Evolutionary conservation across 495 filamentous ascomycete species (phyloP).

Genomic region (Penicillium steckii): DNA sequence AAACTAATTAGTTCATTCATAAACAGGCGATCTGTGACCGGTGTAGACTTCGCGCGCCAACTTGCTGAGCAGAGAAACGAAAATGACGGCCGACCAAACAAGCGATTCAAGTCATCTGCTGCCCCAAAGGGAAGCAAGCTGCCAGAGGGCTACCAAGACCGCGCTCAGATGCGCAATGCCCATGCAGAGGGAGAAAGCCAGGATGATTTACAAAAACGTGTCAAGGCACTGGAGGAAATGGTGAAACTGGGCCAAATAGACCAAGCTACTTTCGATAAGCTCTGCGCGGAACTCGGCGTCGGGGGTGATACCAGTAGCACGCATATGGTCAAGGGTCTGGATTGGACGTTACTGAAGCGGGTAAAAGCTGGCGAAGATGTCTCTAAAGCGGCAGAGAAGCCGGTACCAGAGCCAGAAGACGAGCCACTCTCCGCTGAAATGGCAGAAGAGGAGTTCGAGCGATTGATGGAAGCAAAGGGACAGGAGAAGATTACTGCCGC

Average conservation of each 20-base stretch:
- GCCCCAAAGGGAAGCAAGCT: constrained; percentile 83
- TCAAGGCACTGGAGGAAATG: constrained; percentile 79
- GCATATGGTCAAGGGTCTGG: constrained; percentile 88
- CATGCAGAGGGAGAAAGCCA: constrained; percentile 34
- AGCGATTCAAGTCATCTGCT: constrained; percentile 73
- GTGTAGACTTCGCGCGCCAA: constrained; percentile 79
- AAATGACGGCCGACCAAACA: constrained; percentile 44
- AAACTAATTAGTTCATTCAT: neutral
- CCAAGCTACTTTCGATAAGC: constrained; percentile 65
- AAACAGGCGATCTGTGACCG: constrained; percentile 64
- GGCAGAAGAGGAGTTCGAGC: constrained; percentile 77
- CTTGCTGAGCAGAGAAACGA: constrained; percentile 71
- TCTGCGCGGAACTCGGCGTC: constrained; percentile 68
- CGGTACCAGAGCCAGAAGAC: constrained; percentile 7
- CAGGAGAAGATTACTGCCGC: constrained; percentile 48
- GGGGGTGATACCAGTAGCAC: constrained; percentile 78
- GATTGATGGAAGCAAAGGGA: constrained; percentile 61
- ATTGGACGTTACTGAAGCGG: constrained; percentile 75
- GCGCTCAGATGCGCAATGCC: constrained; percentile 53
- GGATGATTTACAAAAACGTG: constrained; percentile 55
- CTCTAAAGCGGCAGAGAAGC: constrained; percentile 18
- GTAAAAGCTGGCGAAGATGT: constrained; percentile 75
- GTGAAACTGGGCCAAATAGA: constrained; percentile 83
- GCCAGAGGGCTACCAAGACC: constrained; percentile 79
- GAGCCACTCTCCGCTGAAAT: constrained; percentile 30